phyloP scores from a whole-genome alignment of 225 moss, liverwort and hornwort genomes.

The Polytrichum formosum region DNA sequence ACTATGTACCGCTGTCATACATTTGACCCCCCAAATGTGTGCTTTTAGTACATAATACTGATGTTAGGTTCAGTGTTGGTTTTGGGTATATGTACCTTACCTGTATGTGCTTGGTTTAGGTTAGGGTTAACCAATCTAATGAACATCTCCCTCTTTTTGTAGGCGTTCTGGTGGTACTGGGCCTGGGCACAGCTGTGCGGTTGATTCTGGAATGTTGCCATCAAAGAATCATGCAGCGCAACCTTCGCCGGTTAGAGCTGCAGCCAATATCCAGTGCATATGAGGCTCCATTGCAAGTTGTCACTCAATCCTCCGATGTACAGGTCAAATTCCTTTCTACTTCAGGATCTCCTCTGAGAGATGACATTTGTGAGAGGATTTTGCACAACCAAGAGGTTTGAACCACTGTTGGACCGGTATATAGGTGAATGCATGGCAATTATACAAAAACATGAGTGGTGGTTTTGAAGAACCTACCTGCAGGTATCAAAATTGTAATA shows the following conservation, averaged over 20 bases:
- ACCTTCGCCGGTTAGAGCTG: conserved; percentile 64
- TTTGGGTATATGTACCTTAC: too few relatives aligned
- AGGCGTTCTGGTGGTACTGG: conserved; percentile 95
- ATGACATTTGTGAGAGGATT: background rate
- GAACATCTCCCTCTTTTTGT: conserved; percentile 9
- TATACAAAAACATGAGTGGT: background rate
- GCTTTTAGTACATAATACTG: background rate
- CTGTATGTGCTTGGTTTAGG: too few relatives aligned
- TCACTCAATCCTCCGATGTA: background rate
- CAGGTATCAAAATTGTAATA: too few relatives aligned
- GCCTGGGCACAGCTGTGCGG: conserved; percentile 76
- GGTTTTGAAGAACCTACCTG: too few relatives aligned
- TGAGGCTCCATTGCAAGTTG: conserved; percentile 18
- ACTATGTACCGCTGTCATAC: too few relatives aligned
- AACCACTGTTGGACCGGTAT: background rate
- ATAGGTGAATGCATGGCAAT: background rate
- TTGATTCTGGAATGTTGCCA: conserved; percentile 72
- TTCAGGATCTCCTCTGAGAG: background rate
- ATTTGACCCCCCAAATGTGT: background rate
- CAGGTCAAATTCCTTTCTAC: conserved; percentile 18
- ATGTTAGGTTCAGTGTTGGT: too few relatives aligned
- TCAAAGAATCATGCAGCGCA: conserved; percentile 55
- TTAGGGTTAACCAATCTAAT: background rate
- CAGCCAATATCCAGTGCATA: conserved; percentile 23
- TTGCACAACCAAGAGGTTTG: too few relatives aligned